Evolutionary conservation across 441 rosid species (phyloP).

Genomic region (Gossypium schwendimanii): DNA sequence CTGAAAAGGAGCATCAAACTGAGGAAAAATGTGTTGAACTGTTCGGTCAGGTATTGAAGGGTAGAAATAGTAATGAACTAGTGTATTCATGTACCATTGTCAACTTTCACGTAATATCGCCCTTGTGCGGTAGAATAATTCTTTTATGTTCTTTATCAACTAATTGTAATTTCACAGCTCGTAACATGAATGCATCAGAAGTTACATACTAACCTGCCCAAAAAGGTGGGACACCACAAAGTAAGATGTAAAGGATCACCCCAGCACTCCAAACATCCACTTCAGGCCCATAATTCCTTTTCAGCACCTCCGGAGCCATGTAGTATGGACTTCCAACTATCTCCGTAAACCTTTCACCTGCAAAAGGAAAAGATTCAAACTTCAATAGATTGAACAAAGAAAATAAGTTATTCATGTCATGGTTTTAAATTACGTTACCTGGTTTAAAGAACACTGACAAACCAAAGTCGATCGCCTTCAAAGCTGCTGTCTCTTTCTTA

Average conservation of each 20-base stretch:
- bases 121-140: neutral
- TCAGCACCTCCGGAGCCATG: slow-evolving; percentile 78
- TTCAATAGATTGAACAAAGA: neutral
- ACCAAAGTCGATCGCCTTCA: slow-evolving; percentile 68
- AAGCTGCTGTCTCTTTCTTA: slow-evolving; percentile 55
- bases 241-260: slow-evolving; percentile 60
- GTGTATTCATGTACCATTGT: neutral
- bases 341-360: slow-evolving; percentile 57
- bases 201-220: slow-evolving; percentile 58
- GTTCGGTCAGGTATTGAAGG: neutral
- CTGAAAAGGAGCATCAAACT: neutral
- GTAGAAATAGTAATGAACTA: neutral
- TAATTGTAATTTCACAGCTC: too few relatives aligned
- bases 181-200: neutral
- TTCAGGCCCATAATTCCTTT: slow-evolving; percentile 59
- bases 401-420: too few relatives aligned
- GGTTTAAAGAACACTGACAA: slow-evolving; percentile 65
- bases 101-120: neutral
- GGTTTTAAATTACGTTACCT: slow-evolving; percentile 31
- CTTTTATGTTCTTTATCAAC: neutral
- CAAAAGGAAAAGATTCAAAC: neutral
- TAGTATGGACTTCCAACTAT: slow-evolving; percentile 73
- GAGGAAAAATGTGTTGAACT: too few relatives aligned
- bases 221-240: slow-evolving; percentile 66
- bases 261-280: slow-evolving; percentile 80